Evolutionary conservation across 2,329 filamentous ascomycete genomes (phyloP), one percentile per base, ranked within the genome.

Genomic region (Colletotrichum lini): DNA sequence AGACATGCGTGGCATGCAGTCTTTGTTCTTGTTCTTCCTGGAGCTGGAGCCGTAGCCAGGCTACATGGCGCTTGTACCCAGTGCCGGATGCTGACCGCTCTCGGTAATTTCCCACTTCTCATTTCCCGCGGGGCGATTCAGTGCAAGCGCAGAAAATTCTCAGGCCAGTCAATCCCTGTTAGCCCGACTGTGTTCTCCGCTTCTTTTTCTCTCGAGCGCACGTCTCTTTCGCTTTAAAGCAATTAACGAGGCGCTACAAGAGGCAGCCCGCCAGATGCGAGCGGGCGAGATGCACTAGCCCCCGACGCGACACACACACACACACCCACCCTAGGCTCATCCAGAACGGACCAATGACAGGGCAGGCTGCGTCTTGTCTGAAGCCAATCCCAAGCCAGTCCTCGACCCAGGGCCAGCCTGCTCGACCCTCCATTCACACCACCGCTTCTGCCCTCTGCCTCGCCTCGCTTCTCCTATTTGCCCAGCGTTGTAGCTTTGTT

Each of bases 111-210:
- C 65, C 67, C 52, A 63, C 30, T 47, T 54, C 68, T 71, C 68
- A 71, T 71, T 71, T 71, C 68, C 68, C 65, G 53, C 68, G 52
- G 68, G 58, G 44, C 68, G 65, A 71, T 68, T 71, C 65, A 64
- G 58, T 71, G 53, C 68, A 68, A 67, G 64, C 65, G 68, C 65
- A 71, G 65, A 71, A 71, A 71, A 63, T 68, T 70, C 67, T 53
- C 53, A 68, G 53, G 52, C 44, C 67, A 26, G 26, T 38, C 23
- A 10, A 61, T 57, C 68, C 64, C 57, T 67, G 57, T 61, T 18
- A 8, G 21, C 4, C 5, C n/a, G 16, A 16, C 38, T 52, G 64
- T 70, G 57, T n/a, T 53, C 16, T 6, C 26, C 26, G 35, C 21
- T 52, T 35, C 30, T 18, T 13, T 18, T n/a, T 59, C 16, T 21